A percentile compares a stretch with the other conserved stretches of the same genome.
Conservation (phyloP, 805 yeast genomes). For the Clavispora carvajalis region DNA sequence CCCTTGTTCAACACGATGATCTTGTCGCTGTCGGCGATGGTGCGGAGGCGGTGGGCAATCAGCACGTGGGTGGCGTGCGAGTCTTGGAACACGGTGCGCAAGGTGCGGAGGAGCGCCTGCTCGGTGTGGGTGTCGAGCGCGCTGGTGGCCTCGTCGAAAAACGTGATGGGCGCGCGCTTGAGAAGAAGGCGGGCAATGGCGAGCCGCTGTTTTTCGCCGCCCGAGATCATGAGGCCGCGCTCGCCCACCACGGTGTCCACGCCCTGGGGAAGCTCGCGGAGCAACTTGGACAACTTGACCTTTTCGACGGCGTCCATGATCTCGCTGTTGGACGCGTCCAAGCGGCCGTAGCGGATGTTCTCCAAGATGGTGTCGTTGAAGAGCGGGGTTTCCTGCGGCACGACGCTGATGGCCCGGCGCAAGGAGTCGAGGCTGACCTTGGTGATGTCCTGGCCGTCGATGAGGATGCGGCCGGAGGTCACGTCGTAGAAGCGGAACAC, state of each 20-base stretch:
- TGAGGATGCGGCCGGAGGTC: conserved; percentile 63
- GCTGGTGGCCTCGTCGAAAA: conserved; percentile 95
- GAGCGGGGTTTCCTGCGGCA: conserved; percentile 95
- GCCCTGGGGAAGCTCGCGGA: conserved; percentile 77
- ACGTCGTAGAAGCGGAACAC: conserved; percentile 90
- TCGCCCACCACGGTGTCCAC: conserved; percentile 88
- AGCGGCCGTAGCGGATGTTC: conserved; percentile 80
- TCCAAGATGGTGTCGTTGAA: conserved; percentile 88
- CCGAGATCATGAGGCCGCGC: conserved; percentile 97
- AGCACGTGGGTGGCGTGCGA: conserved; percentile 71
- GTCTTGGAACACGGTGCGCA: conserved; percentile 55
- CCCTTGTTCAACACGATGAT: conserved; percentile 85
- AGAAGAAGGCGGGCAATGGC: conserved; percentile 90
- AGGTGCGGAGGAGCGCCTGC: conserved; percentile 71
- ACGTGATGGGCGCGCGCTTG: conserved; percentile 82
- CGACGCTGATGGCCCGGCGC: conserved; percentile 77
- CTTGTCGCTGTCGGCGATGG: conserved; percentile 91
- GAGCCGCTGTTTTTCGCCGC: conserved; percentile 96
- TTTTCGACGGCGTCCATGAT: conserved; percentile 56
- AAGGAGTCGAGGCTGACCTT: conserved; percentile 71
- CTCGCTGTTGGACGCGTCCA: conserved; percentile 68
- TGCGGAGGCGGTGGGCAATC: conserved; percentile 90
- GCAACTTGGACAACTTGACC: conserved; percentile 63
- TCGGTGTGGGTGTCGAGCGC: conserved; percentile 97
- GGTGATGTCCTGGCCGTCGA: conserved; percentile 86